Evolutionary conservation across 768 basidiomycete species (phyloP).

Genomic region (Mycena galopus): DNA sequence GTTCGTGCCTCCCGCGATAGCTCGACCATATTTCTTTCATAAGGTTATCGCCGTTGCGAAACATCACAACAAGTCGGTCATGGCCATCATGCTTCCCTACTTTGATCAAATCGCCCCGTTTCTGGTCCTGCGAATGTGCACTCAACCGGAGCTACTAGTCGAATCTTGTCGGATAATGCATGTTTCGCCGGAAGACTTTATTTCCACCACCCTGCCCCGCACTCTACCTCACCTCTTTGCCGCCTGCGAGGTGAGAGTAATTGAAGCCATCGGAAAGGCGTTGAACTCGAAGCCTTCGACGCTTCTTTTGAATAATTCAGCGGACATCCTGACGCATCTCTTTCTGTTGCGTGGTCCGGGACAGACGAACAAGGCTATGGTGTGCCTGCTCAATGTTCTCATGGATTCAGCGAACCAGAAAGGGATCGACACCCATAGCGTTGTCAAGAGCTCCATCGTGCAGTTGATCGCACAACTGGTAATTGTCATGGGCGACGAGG

Average conservation of each 20-base stretch:
- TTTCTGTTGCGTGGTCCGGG: constrained; percentile 69
- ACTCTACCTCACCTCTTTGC: constrained; percentile 82
- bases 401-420: constrained; percentile 56
- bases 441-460: constrained; percentile 77
- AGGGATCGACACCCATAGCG: constrained; percentile 57
- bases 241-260: constrained; percentile 65
- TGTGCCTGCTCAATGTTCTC: constrained; percentile 75
- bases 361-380: constrained; percentile 69
- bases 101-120: constrained; percentile 76
- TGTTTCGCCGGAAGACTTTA: constrained; percentile 68
- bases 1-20: constrained; percentile 12
- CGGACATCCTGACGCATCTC: constrained; percentile 74
- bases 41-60: constrained; percentile 74
- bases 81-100: constrained; percentile 78
- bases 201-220: constrained; percentile 70
- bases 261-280: constrained; percentile 72
- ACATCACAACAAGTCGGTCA: constrained; percentile 70
- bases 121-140: constrained; percentile 68
- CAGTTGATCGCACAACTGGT: constrained; percentile 82
- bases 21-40: constrained; percentile 22
- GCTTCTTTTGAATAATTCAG: constrained; percentile 69
- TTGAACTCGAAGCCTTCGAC: constrained; percentile 58
- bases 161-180: constrained; percentile 81
- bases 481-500: constrained; percentile 81
- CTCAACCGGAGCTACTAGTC: constrained; percentile 68